Percentiles rank a stretch among this genome's conserved stretches.
Evolutionary conservation across 2,329 filamentous ascomycete genomes (phyloP).

Genomic region (Sordariomycetes sp.): DNA sequence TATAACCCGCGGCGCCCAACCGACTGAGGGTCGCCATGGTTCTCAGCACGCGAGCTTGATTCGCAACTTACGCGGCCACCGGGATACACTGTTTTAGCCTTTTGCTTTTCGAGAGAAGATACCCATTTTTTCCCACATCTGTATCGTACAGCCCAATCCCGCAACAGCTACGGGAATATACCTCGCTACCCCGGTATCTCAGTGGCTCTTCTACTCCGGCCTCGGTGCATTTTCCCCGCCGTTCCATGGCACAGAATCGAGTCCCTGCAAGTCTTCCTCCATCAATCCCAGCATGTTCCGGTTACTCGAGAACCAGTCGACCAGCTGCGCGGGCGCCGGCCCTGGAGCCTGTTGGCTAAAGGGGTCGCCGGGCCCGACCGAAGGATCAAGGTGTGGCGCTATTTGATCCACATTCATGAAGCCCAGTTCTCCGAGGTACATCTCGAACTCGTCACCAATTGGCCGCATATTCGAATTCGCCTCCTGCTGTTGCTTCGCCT

Average conservation of each 20-base stretch:
- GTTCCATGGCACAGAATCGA: constrained; percentile 16
- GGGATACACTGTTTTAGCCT: not conserved
- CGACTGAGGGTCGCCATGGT: constrained; percentile 29
- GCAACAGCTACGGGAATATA: not conserved
- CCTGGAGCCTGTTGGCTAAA: not conserved
- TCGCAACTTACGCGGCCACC: not conserved
- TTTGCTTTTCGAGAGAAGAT: constrained; percentile 2
- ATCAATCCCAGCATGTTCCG: constrained; percentile 54
- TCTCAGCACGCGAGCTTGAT: not conserved
- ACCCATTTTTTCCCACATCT: not conserved
- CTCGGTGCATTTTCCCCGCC: not conserved
- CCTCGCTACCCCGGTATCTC: not conserved
- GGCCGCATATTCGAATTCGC: constrained; percentile 30
- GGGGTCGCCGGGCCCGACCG: not conserved
- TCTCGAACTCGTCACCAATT: constrained; percentile 51
- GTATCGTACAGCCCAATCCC: not conserved
- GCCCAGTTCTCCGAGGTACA: constrained; percentile 53
- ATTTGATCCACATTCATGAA: constrained; percentile 32
- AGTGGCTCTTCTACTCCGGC: not conserved
- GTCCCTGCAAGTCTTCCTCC: constrained; percentile 46
- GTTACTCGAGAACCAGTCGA: constrained; percentile 57
- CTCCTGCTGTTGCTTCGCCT: constrained; percentile 42
- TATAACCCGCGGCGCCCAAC: constrained; percentile 53
- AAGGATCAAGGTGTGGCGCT: not conserved
- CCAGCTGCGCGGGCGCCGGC: constrained; percentile 29